Evolutionary conservation across 331 rosid species (phyloP).

Genomic region (Pyracantha coccinea): DNA sequence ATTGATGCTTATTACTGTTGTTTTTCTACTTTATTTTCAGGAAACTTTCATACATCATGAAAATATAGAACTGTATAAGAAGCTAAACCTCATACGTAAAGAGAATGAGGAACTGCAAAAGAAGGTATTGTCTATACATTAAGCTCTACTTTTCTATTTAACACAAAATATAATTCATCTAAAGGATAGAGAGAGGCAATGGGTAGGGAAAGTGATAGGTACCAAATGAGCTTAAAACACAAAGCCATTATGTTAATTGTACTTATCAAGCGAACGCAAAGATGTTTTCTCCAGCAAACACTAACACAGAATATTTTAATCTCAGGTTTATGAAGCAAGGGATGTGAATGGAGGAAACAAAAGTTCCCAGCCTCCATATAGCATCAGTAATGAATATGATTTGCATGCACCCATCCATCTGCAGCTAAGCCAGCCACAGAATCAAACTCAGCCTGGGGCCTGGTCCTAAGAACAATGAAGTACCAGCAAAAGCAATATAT

Average conservation of each 20-base stretch:
- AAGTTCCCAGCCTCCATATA: slow-evolving; percentile 31
- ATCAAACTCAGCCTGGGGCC: slow-evolving; percentile 26
- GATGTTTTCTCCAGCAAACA: not conserved
- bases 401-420: slow-evolving; percentile 46
- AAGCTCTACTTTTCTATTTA: not conserved
- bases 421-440: slow-evolving; percentile 66
- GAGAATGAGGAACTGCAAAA: slow-evolving; percentile 54
- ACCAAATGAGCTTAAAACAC: slow-evolving; percentile 3
- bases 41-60: slow-evolving; percentile 56
- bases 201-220: not conserved
- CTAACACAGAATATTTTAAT: slow-evolving; percentile 21
- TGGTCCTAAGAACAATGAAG: slow-evolving; percentile 38
- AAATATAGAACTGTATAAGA: slow-evolving; percentile 49
- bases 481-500: slow-evolving; percentile 18
- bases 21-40: slow-evolving; percentile 28
- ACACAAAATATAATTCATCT: not conserved
- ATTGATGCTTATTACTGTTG: not conserved
- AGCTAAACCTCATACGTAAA: slow-evolving; percentile 40
- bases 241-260: slow-evolving; percentile 7
- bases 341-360: slow-evolving; percentile 30
- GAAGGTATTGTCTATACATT: slow-evolving; percentile 39
- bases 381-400: slow-evolving; percentile 37
- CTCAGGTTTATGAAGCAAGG: slow-evolving; percentile 46
- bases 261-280: slow-evolving; percentile 2
- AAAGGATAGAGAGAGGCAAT: not conserved